These are phyloP conservation scores for Emiliania huxleyi DNA, from an alignment of 78 protist genomes.

Conservation along the genomic window DNA sequence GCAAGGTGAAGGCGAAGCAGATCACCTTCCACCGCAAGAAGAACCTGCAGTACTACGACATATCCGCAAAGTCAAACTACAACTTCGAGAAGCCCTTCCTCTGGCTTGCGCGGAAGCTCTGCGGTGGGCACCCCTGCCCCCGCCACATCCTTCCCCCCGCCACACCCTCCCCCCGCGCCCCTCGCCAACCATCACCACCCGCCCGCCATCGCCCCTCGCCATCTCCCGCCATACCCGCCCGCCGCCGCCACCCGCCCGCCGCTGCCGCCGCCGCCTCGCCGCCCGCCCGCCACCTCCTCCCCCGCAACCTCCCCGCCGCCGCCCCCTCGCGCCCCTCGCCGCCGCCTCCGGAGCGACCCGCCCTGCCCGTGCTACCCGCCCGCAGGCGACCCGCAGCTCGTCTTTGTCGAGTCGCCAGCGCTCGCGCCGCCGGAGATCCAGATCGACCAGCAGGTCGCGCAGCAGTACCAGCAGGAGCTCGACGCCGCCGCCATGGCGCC, in stretches of 20 bases:
- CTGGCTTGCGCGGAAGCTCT: conserved; percentile 91
- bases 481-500: background rate
- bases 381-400: conserved; percentile 60
- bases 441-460: conserved; percentile 49
- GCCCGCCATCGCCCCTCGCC: too few relatives aligned
- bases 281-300: too few relatives aligned
- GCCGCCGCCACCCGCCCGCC: too few relatives aligned
- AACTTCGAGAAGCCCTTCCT: conserved; percentile 99
- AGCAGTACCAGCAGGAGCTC: conserved; percentile 71
- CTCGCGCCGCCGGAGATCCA: conserved; percentile 67
- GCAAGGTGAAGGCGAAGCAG: conserved; percentile 89
- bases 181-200: too few relatives aligned
- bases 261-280: too few relatives aligned
- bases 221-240: too few relatives aligned
- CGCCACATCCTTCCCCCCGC: background rate
- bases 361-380: background rate
- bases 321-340: too few relatives aligned
- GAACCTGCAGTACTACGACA: conserved; percentile 95
- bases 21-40: conserved; percentile 98
- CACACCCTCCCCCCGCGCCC: too few relatives aligned
- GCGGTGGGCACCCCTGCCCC: conserved; percentile 44
- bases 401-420: conserved; percentile 76
- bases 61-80: conserved; percentile 98
- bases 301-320: too few relatives aligned
- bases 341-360: too few relatives aligned